Conservation (phyloP, 2,329 filamentous ascomycete genomes). For the Exophiala phaeomuriformis region DNA sequence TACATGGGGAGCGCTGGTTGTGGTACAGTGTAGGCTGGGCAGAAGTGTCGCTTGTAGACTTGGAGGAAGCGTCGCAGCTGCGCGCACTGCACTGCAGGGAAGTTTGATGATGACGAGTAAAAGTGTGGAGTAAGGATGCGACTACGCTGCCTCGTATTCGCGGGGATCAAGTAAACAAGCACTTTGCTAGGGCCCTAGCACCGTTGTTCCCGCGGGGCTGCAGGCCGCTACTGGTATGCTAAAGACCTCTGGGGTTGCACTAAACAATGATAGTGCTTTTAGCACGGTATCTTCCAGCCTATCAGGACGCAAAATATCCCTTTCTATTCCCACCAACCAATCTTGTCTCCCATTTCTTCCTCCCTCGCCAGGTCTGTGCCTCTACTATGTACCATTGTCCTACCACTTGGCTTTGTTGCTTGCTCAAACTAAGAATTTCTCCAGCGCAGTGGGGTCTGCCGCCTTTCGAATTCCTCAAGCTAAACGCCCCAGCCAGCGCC, state of each 20-base stretch:
- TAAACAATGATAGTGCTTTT: no score
- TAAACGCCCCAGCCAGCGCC: slow-evolving; percentile 2
- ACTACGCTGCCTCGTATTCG: no score
- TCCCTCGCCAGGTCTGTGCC: neutral
- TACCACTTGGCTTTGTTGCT: neutral
- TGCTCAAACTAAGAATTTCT: neutral
- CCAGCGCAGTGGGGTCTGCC: neutral
- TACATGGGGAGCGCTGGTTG: slow-evolving; percentile 2
- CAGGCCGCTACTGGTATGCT: no score
- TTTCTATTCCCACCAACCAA: neutral
- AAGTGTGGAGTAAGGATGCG: no score
- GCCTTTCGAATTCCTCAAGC: neutral
- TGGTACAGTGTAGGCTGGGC: neutral
- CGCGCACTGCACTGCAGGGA: no score
- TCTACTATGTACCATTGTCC: neutral
- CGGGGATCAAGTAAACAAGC: no score
- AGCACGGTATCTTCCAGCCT: no score
- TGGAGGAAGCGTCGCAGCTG: neutral
- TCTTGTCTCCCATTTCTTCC: neutral
- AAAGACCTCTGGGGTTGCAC: no score
- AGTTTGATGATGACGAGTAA: no score
- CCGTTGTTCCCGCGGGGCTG: no score
- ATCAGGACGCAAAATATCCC: no score
- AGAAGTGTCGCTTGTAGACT: neutral
- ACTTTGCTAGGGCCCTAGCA: no score